Conservation (phyloP, 192 early-diverging fungal genomes). For the Coemansia furcata region DNA sequence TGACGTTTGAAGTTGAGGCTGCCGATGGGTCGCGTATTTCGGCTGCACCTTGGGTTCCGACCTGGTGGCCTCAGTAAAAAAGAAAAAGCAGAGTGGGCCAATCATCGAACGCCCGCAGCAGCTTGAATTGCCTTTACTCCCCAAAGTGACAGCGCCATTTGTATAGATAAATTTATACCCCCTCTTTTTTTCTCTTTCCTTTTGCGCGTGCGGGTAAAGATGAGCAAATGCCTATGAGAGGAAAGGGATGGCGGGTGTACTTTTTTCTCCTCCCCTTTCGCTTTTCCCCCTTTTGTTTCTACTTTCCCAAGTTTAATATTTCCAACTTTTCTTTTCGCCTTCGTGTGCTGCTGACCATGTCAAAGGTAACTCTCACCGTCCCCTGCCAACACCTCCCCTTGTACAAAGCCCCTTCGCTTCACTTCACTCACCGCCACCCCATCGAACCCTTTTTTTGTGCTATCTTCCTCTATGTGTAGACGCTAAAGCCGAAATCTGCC, state of each 20-base stretch:
- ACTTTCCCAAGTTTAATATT: constrained; percentile 3
- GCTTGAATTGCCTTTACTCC: background rate
- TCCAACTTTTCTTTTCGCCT: constrained; percentile 12
- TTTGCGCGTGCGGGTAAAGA: background rate
- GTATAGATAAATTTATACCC: no score
- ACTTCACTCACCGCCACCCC: constrained; percentile 2
- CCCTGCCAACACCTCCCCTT: background rate
- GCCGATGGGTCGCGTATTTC: constrained; percentile 20
- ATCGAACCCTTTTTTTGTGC: background rate
- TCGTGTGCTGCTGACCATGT: constrained; percentile 12
- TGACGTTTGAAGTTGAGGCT: constrained; percentile 18
- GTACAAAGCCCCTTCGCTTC: constrained; percentile 1
- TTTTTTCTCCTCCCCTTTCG: constrained; percentile 4
- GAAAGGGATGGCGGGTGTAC: background rate
- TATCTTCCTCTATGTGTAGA: constrained; percentile 13
- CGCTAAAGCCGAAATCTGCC: constrained; percentile 13
- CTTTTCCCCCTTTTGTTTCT: background rate
- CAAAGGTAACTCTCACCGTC: constrained; percentile 9
- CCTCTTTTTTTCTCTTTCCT: background rate
- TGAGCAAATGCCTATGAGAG: background rate
- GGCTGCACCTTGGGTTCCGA: constrained; percentile 40
- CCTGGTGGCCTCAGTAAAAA: constrained; percentile 42
- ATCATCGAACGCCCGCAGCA: background rate
- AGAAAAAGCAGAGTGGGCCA: background rate
- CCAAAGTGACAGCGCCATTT: background rate